Evolutionary conservation across 495 filamentous ascomycete species (phyloP).

Genomic region (Penicillium atrosanguineum): DNA sequence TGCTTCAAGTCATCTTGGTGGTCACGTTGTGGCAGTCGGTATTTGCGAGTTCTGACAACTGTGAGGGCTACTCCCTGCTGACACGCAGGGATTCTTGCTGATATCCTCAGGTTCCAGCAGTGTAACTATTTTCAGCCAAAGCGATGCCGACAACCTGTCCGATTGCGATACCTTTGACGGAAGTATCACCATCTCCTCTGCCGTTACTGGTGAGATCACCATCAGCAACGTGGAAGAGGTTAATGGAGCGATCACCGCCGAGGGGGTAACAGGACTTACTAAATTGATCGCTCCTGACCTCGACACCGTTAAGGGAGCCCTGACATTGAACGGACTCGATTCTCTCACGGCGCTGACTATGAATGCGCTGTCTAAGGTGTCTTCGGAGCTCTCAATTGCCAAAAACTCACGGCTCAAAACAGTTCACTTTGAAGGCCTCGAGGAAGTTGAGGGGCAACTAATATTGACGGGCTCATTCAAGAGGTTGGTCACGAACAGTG

Average conservation of each 20-base stretch:
- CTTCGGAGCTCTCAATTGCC: slow-evolving; percentile 20
- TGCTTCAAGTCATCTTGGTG: background rate
- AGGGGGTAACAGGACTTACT: slow-evolving; percentile 18
- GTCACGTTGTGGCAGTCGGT: slow-evolving; percentile 2
- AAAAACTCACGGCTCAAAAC: slow-evolving; percentile 22
- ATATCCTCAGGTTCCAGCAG: slow-evolving; percentile 21
- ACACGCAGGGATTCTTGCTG: background rate
- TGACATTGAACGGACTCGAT: slow-evolving; percentile 23
- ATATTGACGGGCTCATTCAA: slow-evolving; percentile 25
- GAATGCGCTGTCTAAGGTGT: slow-evolving; percentile 14
- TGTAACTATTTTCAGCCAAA: slow-evolving; percentile 28
- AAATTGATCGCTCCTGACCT: slow-evolving; percentile 20
- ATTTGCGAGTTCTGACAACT: background rate
- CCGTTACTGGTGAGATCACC: slow-evolving; percentile 23
- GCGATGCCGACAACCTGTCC: slow-evolving; percentile 23
- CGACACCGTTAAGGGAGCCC: slow-evolving; percentile 19
- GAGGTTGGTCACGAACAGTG: slow-evolving; percentile 19
- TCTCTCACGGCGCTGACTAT: slow-evolving; percentile 18
- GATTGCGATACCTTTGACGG: slow-evolving; percentile 27
- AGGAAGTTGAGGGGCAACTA: slow-evolving; percentile 26
- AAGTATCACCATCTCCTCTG: slow-evolving; percentile 24
- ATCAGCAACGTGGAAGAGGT: slow-evolving; percentile 26
- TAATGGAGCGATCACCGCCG: slow-evolving; percentile 23
- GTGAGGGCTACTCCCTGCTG: background rate
- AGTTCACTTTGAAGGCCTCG: slow-evolving; percentile 22